Conservation (phyloP, 2,329 filamentous ascomycete species). For the Aspergillus sp. region DNA sequence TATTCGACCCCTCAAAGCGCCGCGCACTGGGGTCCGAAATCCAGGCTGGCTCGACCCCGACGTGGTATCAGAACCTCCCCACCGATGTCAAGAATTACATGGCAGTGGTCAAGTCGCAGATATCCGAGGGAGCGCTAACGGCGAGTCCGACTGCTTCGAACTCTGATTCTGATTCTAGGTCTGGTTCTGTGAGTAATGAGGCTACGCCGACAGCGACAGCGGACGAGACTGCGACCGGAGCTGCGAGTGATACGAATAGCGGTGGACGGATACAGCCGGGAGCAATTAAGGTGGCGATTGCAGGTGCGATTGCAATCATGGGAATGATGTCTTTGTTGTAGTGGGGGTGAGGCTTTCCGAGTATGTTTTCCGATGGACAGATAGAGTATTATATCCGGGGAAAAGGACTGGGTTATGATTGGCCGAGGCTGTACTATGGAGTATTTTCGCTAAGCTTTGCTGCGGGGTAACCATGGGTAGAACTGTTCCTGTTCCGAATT, state of each 20-base stretch:
- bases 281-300: slow-evolving; percentile 11
- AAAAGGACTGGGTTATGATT: background rate
- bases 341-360: background rate
- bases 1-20: slow-evolving; percentile 23
- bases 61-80: slow-evolving; percentile 26
- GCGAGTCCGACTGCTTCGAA: slow-evolving; percentile 14
- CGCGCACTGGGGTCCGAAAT: slow-evolving; percentile 25
- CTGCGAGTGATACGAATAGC: background rate
- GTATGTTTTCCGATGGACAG: too few species aligned
- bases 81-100: slow-evolving; percentile 27
- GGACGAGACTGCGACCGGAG: slow-evolving; percentile 10
- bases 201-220: slow-evolving; percentile 13
- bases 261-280: slow-evolving; percentile 8
- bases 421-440: background rate
- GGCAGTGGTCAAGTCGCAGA: slow-evolving; percentile 23
- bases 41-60: slow-evolving; percentile 24
- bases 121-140: slow-evolving; percentile 21
- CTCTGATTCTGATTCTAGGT: slow-evolving; percentile 5
- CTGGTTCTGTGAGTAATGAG: slow-evolving; percentile 3
- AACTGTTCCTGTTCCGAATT: background rate
- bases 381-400: background rate
- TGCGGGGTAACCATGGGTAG: background rate
- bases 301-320: slow-evolving; percentile 18
- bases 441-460: background rate
- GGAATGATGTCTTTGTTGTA: slow-evolving; percentile 18